phyloP scores from a whole-genome alignment of 371 early-diverging fungal genomes.

The Fennellomyces sp. region DNA sequence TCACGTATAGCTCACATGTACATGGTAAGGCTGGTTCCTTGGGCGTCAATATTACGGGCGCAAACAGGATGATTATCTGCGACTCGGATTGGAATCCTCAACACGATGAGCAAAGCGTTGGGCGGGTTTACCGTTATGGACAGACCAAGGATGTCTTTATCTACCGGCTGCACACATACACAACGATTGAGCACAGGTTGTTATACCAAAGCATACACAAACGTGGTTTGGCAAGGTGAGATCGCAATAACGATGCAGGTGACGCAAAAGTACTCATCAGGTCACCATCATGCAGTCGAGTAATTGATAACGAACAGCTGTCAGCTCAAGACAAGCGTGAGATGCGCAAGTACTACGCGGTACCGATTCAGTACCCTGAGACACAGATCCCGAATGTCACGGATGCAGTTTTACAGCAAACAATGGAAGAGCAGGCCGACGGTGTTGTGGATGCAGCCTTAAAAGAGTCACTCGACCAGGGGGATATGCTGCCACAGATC shows the following conservation, averaged over 20 bases:
- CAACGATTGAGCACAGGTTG: conserved; percentile 41
- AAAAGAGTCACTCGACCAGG: neutral
- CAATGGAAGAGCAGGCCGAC: neutral
- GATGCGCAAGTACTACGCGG: conserved; percentile 47
- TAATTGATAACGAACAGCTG: conserved; percentile 66
- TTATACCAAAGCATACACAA: conserved; percentile 35
- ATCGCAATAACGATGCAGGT: too few relatives aligned
- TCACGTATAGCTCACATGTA: neutral
- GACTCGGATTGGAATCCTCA: conserved; percentile 98
- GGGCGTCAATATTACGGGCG: conserved; percentile 89
- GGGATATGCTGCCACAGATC: neutral
- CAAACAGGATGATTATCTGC: conserved; percentile 86
- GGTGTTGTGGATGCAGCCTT: neutral
- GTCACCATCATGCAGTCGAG: conserved; percentile 58
- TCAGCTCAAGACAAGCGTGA: conserved; percentile 39
- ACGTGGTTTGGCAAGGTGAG: conserved; percentile 35
- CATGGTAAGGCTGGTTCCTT: conserved; percentile 67
- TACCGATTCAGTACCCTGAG: conserved; percentile 40
- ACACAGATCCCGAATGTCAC: too few relatives aligned
- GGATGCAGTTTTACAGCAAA: neutral
- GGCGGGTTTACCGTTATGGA: conserved; percentile 68
- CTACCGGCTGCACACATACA: conserved; percentile 52
- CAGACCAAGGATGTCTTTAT: conserved; percentile 55
- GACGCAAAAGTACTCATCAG: conserved; percentile 12
- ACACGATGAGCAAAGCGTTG: conserved; percentile 90